phyloP scores from a whole-genome alignment of 495 filamentous ascomycete genomes.

The Penicillium riverlandense region DNA sequence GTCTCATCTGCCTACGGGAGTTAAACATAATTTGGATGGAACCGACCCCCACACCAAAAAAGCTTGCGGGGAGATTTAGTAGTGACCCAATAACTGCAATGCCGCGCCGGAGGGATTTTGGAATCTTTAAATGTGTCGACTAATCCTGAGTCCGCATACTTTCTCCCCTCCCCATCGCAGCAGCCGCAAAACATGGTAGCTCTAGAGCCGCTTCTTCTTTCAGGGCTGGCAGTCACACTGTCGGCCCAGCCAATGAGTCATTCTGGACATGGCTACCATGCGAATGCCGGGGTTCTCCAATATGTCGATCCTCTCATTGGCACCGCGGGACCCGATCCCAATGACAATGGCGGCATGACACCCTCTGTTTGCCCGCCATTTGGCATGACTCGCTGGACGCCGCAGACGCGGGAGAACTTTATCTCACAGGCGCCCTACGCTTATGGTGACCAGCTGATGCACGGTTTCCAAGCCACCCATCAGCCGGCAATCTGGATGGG shows the following conservation, averaged over 20 bases:
- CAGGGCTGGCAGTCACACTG: not conserved
- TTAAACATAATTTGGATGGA: too few species aligned
- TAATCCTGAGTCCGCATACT: too few species aligned
- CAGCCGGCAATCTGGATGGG: slow-evolving; percentile 26
- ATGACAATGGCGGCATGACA: slow-evolving; percentile 22
- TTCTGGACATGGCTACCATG: slow-evolving; percentile 5
- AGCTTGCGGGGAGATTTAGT: too few species aligned
- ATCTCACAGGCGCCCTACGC: slow-evolving; percentile 21
- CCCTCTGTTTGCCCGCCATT: slow-evolving; percentile 20
- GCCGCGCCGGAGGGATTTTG: too few species aligned
- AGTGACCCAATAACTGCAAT: too few species aligned
- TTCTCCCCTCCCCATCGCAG: too few species aligned
- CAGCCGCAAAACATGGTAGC: not conserved
- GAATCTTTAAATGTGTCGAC: too few species aligned
- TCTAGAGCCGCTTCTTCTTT: not conserved
- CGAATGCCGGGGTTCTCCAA: slow-evolving; percentile 9
- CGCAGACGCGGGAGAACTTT: slow-evolving; percentile 22
- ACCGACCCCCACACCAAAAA: too few species aligned
- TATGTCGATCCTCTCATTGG: slow-evolving; percentile 20
- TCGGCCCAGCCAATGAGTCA: slow-evolving; percentile 2
- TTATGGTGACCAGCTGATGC: slow-evolving; percentile 14
- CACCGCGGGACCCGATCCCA: slow-evolving; percentile 12
- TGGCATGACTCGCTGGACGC: slow-evolving; percentile 23
- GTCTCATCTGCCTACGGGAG: too few species aligned
- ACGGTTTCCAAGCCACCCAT: slow-evolving; percentile 22